phyloP scores from a whole-genome alignment of 129 eudicot species.

The Tagetes patula region DNA sequence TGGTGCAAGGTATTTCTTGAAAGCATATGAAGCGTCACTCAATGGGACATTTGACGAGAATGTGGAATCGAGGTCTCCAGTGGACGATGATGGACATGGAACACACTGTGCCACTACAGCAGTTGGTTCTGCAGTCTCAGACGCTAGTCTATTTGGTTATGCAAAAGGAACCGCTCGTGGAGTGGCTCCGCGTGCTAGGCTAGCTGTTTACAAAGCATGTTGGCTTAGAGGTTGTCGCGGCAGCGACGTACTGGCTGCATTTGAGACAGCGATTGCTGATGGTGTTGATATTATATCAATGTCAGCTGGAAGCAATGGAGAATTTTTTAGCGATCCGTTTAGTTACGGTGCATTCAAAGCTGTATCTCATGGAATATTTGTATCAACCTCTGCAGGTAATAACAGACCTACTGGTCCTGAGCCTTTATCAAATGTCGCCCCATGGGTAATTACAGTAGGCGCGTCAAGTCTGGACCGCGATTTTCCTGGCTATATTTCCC shows the following conservation, averaged over 20 bases:
- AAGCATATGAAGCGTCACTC: slow-evolving; percentile 50
- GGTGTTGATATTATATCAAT: slow-evolving; percentile 64
- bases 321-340: slow-evolving; percentile 41
- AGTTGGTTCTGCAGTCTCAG: slow-evolving; percentile 55
- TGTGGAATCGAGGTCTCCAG: slow-evolving; percentile 61
- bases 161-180: slow-evolving; percentile 79
- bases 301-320: slow-evolving; percentile 48
- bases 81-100: slow-evolving; percentile 80
- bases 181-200: slow-evolving; percentile 65
- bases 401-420: slow-evolving; percentile 42
- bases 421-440: slow-evolving; percentile 54
- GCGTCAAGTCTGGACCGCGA: slow-evolving; percentile 73
- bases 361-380: slow-evolving; percentile 51
- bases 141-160: slow-evolving; percentile 66
- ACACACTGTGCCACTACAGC: slow-evolving; percentile 71
- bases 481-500: slow-evolving; percentile 55
- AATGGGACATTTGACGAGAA: slow-evolving; percentile 58
- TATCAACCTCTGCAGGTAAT: slow-evolving; percentile 65
- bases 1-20: slow-evolving; percentile 68
- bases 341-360: slow-evolving; percentile 60
- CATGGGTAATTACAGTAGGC: slow-evolving; percentile 80
- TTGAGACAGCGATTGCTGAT: slow-evolving; percentile 60
- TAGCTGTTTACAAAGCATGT: slow-evolving; percentile 70
- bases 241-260: slow-evolving; percentile 59
- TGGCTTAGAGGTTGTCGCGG: slow-evolving; percentile 66